Conservation (phyloP, 495 filamentous ascomycete species). For the Echria macrotheca region DNA sequence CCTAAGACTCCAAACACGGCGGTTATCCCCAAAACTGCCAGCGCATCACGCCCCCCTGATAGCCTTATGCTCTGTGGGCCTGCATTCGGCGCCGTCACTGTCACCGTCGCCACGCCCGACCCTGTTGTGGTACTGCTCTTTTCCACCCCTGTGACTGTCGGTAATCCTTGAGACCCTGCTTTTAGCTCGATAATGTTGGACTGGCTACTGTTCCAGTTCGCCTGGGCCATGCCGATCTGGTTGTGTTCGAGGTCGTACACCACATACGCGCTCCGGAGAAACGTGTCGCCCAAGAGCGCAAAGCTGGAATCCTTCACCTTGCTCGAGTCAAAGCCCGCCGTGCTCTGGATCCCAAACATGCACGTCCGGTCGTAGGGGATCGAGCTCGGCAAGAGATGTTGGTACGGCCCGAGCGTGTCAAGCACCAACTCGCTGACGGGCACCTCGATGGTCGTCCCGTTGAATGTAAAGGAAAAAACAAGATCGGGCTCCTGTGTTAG, state of each 20-base stretch:
- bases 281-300: conserved; percentile 71
- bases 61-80: conserved; percentile 1
- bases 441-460: conserved; percentile 55
- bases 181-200: conserved; percentile 43
- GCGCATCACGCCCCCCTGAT: not conserved
- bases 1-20: not conserved
- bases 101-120: conserved; percentile 5
- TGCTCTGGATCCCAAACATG: conserved; percentile 40
- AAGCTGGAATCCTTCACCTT: conserved; percentile 16
- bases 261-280: conserved; percentile 86
- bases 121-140: conserved; percentile 9
- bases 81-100: conserved; percentile 1
- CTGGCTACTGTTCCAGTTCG: conserved; percentile 68
- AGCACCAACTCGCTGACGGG: conserved; percentile 71
- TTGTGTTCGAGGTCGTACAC: conserved; percentile 86
- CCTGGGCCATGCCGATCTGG: conserved; percentile 79
- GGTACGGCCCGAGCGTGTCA: conserved; percentile 30
- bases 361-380: conserved; percentile 32
- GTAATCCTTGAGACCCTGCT: conserved; percentile 31
- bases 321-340: conserved; percentile 18
- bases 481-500: conserved; percentile 54
- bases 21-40: conserved; percentile 1
- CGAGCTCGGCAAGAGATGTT: conserved; percentile 16
- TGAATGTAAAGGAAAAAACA: conserved; percentile 58
- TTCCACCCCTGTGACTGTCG: conserved; percentile 33